Percentiles rank a stretch among this genome's conserved stretches.
phyloP scores from a whole-genome alignment of 75 land plant genomes.

The Azolla pinnata region DNA sequence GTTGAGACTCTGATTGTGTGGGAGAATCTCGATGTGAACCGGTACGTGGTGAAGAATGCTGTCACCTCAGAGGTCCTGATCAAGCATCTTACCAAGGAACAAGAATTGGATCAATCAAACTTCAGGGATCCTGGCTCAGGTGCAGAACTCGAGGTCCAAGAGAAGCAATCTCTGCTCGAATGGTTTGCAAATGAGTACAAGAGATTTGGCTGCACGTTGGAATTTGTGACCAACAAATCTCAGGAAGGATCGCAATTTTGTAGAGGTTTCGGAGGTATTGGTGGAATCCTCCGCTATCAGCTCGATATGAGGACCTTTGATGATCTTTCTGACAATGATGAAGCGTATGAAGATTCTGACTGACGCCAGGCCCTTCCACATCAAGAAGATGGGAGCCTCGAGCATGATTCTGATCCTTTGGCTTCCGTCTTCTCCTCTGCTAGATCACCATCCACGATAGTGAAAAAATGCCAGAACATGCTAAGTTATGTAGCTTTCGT shows the following conservation, averaged over 20 bases:
- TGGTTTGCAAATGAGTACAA: constrained; percentile 53
- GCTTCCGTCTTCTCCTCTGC: too few species aligned
- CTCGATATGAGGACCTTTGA: constrained; percentile 46
- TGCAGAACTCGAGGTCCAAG: constrained; percentile 40
- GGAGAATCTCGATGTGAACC: constrained; percentile 44
- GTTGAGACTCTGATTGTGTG: constrained; percentile 49
- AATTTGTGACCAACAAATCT: constrained; percentile 53
- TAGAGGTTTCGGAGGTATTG: constrained; percentile 47
- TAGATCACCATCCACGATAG: too few species aligned
- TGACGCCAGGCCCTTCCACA: constrained; percentile 8
- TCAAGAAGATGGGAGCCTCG: too few species aligned
- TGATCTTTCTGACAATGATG: constrained; percentile 38
- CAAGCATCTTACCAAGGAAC: constrained; percentile 45
- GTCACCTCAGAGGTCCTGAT: constrained; percentile 31
- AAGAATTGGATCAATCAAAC: constrained; percentile 28
- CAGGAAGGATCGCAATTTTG: constrained; percentile 54
- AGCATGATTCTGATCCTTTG: too few species aligned
- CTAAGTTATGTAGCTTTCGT: too few species aligned
- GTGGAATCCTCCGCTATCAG: constrained; percentile 48
- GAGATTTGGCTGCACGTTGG: constrained; percentile 47
- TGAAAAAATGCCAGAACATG: too few species aligned
- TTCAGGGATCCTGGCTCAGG: constrained; percentile 28
- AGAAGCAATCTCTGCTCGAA: constrained; percentile 38
- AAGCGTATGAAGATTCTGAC: constrained; percentile 32
- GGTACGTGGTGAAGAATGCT: constrained; percentile 32